phyloP scores from a whole-genome alignment of 2,329 filamentous ascomycete species.

The Ophiostoma montium region DNA sequence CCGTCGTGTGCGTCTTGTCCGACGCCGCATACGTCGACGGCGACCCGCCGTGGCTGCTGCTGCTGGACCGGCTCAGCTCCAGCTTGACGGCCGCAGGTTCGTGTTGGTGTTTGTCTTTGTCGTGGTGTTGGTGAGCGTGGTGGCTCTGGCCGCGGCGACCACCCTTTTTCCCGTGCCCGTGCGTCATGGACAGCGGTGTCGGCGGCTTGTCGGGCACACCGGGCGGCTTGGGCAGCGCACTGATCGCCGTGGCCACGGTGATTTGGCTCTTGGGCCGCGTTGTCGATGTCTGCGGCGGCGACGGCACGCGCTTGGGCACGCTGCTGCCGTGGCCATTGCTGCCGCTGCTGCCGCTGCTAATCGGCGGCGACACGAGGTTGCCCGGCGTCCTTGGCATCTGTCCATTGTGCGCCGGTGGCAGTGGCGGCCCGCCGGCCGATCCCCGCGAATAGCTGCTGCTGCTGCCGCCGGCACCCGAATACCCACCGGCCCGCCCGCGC shows the following conservation, averaged over 20 bases:
- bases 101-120: not conserved
- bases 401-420: not conserved
- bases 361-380: not conserved
- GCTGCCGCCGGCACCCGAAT: too few species aligned
- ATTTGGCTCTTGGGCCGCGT: not conserved
- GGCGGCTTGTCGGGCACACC: conserved; percentile 12
- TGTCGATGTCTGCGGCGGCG: not conserved
- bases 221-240: conserved; percentile 1
- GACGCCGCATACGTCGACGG: not conserved
- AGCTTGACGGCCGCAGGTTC: not conserved
- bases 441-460: not conserved
- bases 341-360: too few species aligned
- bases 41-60: not conserved
- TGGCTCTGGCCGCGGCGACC: not conserved
- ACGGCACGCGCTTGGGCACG: not conserved
- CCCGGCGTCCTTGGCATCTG: not conserved
- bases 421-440: not conserved
- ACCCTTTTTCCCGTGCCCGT: not conserved
- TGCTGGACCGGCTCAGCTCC: not conserved
- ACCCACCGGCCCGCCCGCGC: conserved; percentile 5
- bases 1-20: not conserved
- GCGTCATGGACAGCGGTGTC: conserved; percentile 9
- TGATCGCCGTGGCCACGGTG: not conserved
- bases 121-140: not conserved
- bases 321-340: not conserved